phyloP scores from a whole-genome alignment of 1,139 yeast genomes.

The Candida freyschussii region DNA sequence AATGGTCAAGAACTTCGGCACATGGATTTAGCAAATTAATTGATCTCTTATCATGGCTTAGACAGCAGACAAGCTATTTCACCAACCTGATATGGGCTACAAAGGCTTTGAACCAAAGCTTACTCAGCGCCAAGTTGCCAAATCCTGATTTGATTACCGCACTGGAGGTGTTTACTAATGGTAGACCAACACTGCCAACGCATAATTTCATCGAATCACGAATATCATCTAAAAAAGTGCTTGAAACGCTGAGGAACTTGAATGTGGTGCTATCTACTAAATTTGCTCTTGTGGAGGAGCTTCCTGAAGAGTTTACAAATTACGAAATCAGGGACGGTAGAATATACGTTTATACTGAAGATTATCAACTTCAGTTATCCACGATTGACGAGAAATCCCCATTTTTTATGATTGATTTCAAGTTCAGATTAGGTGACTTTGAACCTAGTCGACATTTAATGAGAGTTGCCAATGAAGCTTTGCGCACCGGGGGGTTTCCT shows the following conservation, averaged over 20 bases:
- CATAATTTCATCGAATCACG: conserved; percentile 53
- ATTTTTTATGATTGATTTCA: conserved; percentile 72
- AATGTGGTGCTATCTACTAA: conserved; percentile 72
- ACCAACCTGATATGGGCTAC: conserved; percentile 60
- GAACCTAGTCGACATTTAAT: conserved; percentile 20
- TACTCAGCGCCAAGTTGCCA: conserved; percentile 82
- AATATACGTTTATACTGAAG: conserved; percentile 61
- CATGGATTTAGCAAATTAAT: conserved; percentile 69
- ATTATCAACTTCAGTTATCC: conserved; percentile 67
- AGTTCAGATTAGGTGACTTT: conserved; percentile 45
- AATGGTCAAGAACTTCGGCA: conserved; percentile 72
- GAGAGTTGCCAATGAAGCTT: conserved; percentile 48
- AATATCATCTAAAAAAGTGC: conserved; percentile 48
- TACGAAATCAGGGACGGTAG: conserved; percentile 74
- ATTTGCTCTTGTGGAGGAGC: conserved; percentile 58
- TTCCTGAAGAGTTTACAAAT: conserved; percentile 60
- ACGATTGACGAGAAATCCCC: conserved; percentile 70
- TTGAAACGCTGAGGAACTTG: conserved; percentile 61
- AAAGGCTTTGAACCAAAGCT: conserved; percentile 53
- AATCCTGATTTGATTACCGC: conserved; percentile 87
- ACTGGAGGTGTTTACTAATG: conserved; percentile 73
- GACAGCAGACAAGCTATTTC: conserved; percentile 71
- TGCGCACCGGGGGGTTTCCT: conserved; percentile 47
- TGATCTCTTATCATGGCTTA: conserved; percentile 81
- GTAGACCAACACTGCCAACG: conserved; percentile 72